Conservation (phyloP, 805 yeast genomes). For the Dipodascopsis uninucleata region DNA sequence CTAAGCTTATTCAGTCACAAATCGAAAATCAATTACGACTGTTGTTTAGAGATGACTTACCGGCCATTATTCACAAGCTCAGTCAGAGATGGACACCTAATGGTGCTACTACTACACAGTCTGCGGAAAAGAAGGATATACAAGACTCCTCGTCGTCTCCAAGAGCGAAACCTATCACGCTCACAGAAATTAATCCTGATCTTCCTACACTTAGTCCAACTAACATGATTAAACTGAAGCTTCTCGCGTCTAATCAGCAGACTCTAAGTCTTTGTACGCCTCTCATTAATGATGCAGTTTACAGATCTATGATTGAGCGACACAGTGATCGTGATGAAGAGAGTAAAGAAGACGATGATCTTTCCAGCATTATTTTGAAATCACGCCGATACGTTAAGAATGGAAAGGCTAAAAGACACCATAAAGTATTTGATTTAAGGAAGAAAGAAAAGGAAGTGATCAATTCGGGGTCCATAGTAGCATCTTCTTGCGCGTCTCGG, state of each 20-base stretch:
- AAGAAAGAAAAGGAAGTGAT: conserved; percentile 7
- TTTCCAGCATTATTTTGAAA: conserved; percentile 22
- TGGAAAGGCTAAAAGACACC: conserved; percentile 17
- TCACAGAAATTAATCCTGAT: conserved; percentile 54
- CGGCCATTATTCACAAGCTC: conserved; percentile 71
- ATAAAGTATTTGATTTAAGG: conserved; percentile 21
- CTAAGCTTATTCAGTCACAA: conserved; percentile 75
- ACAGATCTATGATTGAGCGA: conserved; percentile 43
- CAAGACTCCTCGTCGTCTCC: conserved; percentile 26
- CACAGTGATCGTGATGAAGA: conserved; percentile 18
- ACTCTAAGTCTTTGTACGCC: conserved; percentile 71
- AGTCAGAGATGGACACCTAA: conserved; percentile 60
- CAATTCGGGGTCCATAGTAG: too few relatives aligned
- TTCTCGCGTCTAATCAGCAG: conserved; percentile 70
- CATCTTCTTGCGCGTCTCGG: too few relatives aligned
- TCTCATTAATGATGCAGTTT: conserved; percentile 53
- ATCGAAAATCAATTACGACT: conserved; percentile 78
- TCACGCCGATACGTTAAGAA: conserved; percentile 22
- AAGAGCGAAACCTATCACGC: conserved; percentile 40
- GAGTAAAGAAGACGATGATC: conserved; percentile 23
- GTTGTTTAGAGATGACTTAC: conserved; percentile 77
- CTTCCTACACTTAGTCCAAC: conserved; percentile 62
- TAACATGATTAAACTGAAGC: conserved; percentile 61
- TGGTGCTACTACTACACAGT: conserved; percentile 27
- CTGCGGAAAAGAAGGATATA: conserved; percentile 29